Conservation (phyloP, 1,139 yeast species). For the Taphrina wiesneri region DNA sequence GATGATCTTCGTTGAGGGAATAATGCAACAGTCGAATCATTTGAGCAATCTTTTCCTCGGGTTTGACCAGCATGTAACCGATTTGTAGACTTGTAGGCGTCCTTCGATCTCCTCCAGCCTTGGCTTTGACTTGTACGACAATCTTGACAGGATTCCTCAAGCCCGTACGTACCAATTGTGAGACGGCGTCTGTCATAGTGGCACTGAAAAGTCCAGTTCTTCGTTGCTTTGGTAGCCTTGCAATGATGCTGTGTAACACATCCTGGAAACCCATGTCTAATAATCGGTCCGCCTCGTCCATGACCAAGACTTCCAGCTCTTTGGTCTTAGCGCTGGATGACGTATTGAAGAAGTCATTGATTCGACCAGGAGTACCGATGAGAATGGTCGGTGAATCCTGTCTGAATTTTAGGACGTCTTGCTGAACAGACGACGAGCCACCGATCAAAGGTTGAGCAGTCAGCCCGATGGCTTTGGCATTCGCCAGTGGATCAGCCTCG, state of each 20-base stretch:
- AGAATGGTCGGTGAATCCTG: conserved; percentile 65
- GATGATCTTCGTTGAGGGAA: conserved; percentile 54
- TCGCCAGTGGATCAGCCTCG: conserved; percentile 9
- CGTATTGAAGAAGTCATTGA: conserved; percentile 65
- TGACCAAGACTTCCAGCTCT: conserved; percentile 69
- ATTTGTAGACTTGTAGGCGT: conserved; percentile 68
- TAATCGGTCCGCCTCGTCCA: conserved; percentile 92
- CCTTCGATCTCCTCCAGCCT: conserved; percentile 29
- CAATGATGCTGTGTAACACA: conserved; percentile 67
- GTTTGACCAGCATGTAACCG: conserved; percentile 60
- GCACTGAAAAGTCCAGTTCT: conserved; percentile 94
- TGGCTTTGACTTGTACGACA: conserved; percentile 55
- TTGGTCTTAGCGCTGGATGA: conserved; percentile 48
- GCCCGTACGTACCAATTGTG: conserved; percentile 53
- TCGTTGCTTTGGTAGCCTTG: conserved; percentile 78
- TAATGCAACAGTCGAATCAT: conserved; percentile 52
- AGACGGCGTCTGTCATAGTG: conserved; percentile 74
- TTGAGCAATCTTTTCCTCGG: conserved; percentile 61
- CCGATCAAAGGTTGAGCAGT: conserved; percentile 78
- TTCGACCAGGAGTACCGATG: conserved; percentile 92
- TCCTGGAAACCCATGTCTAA: conserved; percentile 74
- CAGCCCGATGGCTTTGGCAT: conserved; percentile 42
- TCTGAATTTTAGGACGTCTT: conserved; percentile 65
- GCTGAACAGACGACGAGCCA: conserved; percentile 65
- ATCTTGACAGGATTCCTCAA: conserved; percentile 87